phyloP scores from a whole-genome alignment of 1,284 basidiomycete genomes.

The Fistulina hepatica region DNA sequence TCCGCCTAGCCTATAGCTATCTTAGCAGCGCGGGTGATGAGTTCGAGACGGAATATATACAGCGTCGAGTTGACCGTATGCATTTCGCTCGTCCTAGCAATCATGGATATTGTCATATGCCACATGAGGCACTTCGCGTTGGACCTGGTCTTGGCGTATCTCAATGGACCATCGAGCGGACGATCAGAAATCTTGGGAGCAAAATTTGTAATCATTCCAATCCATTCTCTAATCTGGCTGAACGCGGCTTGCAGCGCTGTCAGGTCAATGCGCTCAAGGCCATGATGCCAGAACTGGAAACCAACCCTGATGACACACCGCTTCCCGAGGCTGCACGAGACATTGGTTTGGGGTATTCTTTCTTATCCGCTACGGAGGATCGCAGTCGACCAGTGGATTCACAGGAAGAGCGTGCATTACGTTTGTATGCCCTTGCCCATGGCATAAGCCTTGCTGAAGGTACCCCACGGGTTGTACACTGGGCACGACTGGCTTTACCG shows the following conservation, averaged over 20 bases:
- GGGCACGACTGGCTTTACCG: neutral
- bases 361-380: neutral
- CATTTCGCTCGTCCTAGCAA: constrained; percentile 7
- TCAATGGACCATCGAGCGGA: constrained; percentile 10
- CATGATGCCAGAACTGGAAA: constrained; percentile 3
- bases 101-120: constrained; percentile 4
- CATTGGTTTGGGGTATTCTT: neutral
- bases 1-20: no score
- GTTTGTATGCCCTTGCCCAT: neutral
- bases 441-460: neutral
- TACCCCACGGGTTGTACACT: neutral
- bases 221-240: constrained; percentile 19
- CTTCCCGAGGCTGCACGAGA: neutral
- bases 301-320: neutral
- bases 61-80: constrained; percentile 10
- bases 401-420: neutral
- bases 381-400: neutral
- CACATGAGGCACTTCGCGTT: neutral
- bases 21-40: constrained; percentile 1
- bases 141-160: constrained; percentile 3
- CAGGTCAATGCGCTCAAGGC: constrained; percentile 16
- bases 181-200: constrained; percentile 20
- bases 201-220: constrained; percentile 19
- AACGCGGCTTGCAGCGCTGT: constrained; percentile 12
- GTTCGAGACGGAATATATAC: constrained; percentile 19